Base-by-base conservation (phyloP, 1,284 basidiomycete genomes). In the Chalciporus sp. region DNA sequence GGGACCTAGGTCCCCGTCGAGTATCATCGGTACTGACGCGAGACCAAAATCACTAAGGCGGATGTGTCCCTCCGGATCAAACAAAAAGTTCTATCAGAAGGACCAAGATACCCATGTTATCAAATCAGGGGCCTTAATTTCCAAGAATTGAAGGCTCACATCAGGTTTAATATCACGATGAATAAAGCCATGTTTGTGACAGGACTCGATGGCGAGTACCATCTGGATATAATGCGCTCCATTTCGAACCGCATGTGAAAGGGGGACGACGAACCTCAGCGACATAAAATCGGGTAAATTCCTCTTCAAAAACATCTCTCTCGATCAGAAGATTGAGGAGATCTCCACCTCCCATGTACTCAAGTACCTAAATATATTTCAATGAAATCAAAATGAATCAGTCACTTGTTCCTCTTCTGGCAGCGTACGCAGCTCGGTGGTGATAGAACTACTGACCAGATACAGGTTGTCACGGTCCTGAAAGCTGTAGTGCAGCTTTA, bases 101-200 rank as follows among this genome's bases (percentile, higher is more conserved):
- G 59, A 61, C 60, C 57, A 63, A 55, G 57, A 59, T 47, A 67
- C 52, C 23, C 56, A 44, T 55, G 53, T 62, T 57, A 62, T 69
- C 58, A 64, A 58, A 63, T 45, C 61, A 56, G 51, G 66, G 67
- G 53, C 69, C 64, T 70, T 70, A 61, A 63, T 67, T 59, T 64
- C 49, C 48, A 60, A 60, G 58, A 65, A 61, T 65, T 61, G 62
- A 62, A 53, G 52, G 75, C 86, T 70, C 71, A 91, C 88, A 74
- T 94, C 91, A 58, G 94, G 94, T 75, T 96, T 96, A 75, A 98
- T 96, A 76, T 98, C 95, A 51, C 95, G 86, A 76, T 98, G 95
- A 64, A 98, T 97, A 76, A 96, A 98, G 3, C 95, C 95, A 61
- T 94, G 86, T 67, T 86, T 87, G 75, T 98, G 96, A 67, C 94